These are phyloP conservation scores for Populus pruinosa DNA, from an alignment of 345 rosid genomes.

Conservation along the genomic window DNA sequence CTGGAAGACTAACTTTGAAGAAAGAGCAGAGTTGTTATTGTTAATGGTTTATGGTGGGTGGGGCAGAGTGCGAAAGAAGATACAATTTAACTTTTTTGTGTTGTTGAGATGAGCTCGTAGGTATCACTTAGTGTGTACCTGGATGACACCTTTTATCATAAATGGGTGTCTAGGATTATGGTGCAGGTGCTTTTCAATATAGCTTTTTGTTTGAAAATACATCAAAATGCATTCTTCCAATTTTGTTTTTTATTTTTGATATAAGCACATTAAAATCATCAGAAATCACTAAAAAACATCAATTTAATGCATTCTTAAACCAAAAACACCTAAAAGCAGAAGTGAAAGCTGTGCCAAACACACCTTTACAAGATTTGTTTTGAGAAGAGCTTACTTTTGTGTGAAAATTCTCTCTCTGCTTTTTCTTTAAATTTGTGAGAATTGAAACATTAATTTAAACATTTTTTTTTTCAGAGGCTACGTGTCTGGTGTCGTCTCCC, in stretches of 20 bases:
- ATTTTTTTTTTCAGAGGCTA: conserved; percentile 54
- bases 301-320: too few species aligned
- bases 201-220: too few species aligned
- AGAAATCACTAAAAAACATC: too few species aligned
- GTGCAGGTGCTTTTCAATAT: too few species aligned
- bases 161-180: too few species aligned
- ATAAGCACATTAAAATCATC: too few species aligned
- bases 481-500: conserved; percentile 71
- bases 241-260: too few species aligned
- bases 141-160: not conserved
- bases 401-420: not conserved
- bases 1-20: not conserved
- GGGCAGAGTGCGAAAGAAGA: not conserved
- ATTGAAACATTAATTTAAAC: not conserved
- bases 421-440: not conserved
- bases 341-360: not conserved
- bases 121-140: not conserved
- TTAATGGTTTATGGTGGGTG: not conserved
- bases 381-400: not conserved
- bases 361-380: not conserved
- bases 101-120: not conserved
- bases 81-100: not conserved
- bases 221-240: too few species aligned
- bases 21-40: not conserved
- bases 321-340: too few species aligned